Conservation (phyloP, 2,329 filamentous ascomycete species). For the Atkinsonella hypoxylon region DNA sequence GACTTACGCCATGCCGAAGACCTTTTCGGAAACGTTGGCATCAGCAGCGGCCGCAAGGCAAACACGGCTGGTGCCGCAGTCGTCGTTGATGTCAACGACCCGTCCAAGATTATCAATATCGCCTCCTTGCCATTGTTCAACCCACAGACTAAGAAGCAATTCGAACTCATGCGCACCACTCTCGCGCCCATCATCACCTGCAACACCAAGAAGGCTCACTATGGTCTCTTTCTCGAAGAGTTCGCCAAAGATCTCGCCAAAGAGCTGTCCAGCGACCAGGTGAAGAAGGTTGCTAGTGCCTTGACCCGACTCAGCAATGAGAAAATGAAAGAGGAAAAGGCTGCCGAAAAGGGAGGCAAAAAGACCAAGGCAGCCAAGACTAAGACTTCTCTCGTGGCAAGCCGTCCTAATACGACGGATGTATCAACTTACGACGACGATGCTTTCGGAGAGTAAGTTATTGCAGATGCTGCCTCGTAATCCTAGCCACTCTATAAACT, state of each 20-base stretch:
- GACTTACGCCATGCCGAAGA: conserved; percentile 87
- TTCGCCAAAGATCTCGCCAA: conserved; percentile 79
- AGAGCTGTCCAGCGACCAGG: conserved; percentile 81
- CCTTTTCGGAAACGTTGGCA: conserved; percentile 67
- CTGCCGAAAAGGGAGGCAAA: conserved; percentile 85
- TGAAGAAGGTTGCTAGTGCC: conserved; percentile 86
- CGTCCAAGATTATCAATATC: conserved; percentile 70
- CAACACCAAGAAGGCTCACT: conserved; percentile 81
- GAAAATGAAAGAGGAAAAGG: conserved; percentile 98
- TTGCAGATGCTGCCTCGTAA: too few species aligned
- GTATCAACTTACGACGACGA: conserved; percentile 71
- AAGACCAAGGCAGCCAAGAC: conserved; percentile 96
- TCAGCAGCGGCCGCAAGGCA: conserved; percentile 53
- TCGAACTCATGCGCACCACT: conserved; percentile 64
- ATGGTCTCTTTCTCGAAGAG: conserved; percentile 80
- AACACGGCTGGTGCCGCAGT: conserved; percentile 54
- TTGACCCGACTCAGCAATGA: conserved; percentile 90
- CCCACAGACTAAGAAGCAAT: conserved; percentile 76
- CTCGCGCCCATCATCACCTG: conserved; percentile 65
- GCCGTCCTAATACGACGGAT: conserved; percentile 51
- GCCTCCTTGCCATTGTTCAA: conserved; percentile 74
- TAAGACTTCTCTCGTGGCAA: conserved; percentile 69
- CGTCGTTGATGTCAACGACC: conserved; percentile 58
- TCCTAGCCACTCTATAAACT: neutral
- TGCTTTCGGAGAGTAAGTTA: conserved; percentile 67